These are phyloP conservation scores for Cyberlindnera euphorbiae DNA, from an alignment of 805 yeast species.

Conservation along the genomic window DNA sequence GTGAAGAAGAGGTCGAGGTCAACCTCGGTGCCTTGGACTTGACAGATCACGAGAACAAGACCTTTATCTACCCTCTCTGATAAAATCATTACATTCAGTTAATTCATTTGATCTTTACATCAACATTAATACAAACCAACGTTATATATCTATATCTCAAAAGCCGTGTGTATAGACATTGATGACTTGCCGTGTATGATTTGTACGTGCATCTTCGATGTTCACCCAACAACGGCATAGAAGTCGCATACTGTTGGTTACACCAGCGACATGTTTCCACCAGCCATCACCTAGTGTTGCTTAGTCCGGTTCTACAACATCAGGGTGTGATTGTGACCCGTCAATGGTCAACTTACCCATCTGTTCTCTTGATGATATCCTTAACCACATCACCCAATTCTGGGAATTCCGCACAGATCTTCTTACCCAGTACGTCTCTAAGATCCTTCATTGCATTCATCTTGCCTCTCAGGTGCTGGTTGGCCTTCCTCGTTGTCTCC, in stretches of 20 bases:
- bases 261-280: too few relatives aligned
- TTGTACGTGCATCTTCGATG: too few relatives aligned
- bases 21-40: constrained; percentile 42
- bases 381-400: constrained; percentile 57
- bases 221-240: too few relatives aligned
- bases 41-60: constrained; percentile 47
- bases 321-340: too few relatives aligned
- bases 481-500: constrained; percentile 85
- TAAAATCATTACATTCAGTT: neutral
- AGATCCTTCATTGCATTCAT: constrained; percentile 63
- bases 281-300: too few relatives aligned
- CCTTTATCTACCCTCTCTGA: constrained; percentile 44
- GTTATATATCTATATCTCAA: too few relatives aligned
- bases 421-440: constrained; percentile 60
- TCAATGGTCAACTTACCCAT: constrained; percentile 10
- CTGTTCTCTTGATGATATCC: constrained; percentile 46
- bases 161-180: too few relatives aligned
- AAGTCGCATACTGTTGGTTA: too few relatives aligned
- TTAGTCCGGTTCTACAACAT: too few relatives aligned
- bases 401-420: constrained; percentile 75
- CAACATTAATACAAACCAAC: neutral
- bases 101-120: neutral
- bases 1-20: constrained; percentile 30
- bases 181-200: too few relatives aligned
- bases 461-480: constrained; percentile 84